Evolutionary conservation across 2,329 filamentous ascomycete genomes (phyloP), one percentile per base, ranked within the genome.

Genomic region (Chrysosphaeria jannelii): DNA sequence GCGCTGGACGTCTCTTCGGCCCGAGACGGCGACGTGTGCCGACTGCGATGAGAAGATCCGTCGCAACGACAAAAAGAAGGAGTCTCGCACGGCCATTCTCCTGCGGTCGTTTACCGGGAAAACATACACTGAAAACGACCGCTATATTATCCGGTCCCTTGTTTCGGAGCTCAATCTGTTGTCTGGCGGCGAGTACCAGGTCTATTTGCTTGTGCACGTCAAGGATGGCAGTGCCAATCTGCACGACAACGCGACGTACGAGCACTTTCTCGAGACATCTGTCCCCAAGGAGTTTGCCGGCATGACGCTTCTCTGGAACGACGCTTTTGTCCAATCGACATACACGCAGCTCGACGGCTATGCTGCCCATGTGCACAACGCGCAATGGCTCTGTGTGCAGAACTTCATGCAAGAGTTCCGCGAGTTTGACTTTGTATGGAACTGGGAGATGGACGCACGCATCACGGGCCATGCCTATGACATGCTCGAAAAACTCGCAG

Each of bases 371-470:
- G 59, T 61, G n/a, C 56, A 62, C 33, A 51, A 51, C 14, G 50
- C 55, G 14, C 66, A 74, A 35, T 74, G 66, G 50, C 52, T 75
- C 32, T 66, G 68, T 5, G 52, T 78, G 3, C 71, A 78, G 37
- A 67, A 66, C 42, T 78, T 79, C 37, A 60, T 60, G 28, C 55
- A 69, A 35, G 66, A 69, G 23, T 66, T 76, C 34, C 70, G 70
- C 0, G 63, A 81, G 34, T 85, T 72, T 31, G 69, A 79, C 33
- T 76, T 59, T 34, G 53, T 76, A 33, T 85, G 74, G 71, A 79
- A 81, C 39, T 79, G 71, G 72, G 75, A 85, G 38, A 71, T 76
- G 44, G 72, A 85, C 36, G 64, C 68, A 15, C 57, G 75, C 22
- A 69, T 70, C 36, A 75, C 65, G 0, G 74, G 74, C 6, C 71